phyloP scores from a whole-genome alignment of 2,329 filamentous ascomycete genomes.

The Penicillium sp. region DNA sequence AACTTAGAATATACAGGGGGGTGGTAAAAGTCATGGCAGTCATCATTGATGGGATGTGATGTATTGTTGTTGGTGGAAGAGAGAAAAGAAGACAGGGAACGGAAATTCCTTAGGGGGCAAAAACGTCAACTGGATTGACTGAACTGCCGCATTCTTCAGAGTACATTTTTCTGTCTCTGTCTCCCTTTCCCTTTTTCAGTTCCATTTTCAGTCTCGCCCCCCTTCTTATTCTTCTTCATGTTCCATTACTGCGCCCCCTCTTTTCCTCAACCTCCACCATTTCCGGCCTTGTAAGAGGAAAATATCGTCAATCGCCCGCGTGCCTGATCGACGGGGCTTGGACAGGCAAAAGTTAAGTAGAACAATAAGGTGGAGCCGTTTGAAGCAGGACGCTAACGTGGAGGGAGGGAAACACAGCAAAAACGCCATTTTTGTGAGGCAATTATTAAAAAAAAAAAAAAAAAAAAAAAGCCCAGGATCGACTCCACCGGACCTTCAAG shows the following conservation, averaged over 20 bases:
- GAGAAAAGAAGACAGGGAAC: neutral
- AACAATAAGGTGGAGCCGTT: slow-evolving; percentile 21
- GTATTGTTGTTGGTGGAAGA: neutral
- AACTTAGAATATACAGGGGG: neutral
- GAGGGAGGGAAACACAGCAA: neutral
- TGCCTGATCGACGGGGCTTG: slow-evolving; percentile 33
- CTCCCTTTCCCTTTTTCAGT: neutral
- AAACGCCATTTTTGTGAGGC: neutral
- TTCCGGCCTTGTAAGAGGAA: neutral
- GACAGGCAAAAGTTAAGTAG: slow-evolving; percentile 17
- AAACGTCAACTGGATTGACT: neutral
- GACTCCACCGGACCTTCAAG: slow-evolving; percentile 16
- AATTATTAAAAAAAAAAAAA: neutral
- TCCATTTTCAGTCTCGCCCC: slow-evolving; percentile 4
- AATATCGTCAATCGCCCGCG: slow-evolving; percentile 8
- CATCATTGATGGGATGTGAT: neutral
- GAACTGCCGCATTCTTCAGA: slow-evolving; percentile 1
- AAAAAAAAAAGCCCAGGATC: slow-evolving; percentile 11
- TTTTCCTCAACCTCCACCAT: neutral
- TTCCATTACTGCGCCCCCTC: neutral
- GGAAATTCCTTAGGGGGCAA: slow-evolving; percentile 1
- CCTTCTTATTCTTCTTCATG: neutral
- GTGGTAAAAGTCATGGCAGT: neutral
- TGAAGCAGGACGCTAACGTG: slow-evolving; percentile 21
- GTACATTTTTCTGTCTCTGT: neutral